phyloP scores from a whole-genome alignment of 108 stramenopile species.

The Cyclostephanos tholiformis region DNA sequence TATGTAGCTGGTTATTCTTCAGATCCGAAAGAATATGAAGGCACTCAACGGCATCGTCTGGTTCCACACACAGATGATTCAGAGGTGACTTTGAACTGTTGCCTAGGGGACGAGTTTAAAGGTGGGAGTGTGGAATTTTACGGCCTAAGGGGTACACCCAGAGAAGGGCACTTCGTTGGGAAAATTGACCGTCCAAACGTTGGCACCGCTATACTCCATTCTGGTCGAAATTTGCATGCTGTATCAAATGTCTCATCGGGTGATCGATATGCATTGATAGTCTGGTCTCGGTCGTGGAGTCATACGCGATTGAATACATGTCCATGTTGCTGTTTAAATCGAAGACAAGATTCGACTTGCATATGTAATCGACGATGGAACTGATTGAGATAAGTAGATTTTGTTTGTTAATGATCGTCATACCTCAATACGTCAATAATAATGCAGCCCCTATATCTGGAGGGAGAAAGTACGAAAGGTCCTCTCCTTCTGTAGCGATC shows the following conservation, averaged over 20 bases:
- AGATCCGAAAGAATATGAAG: constrained; percentile 42
- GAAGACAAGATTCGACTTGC: constrained; percentile 55
- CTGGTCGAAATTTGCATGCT: constrained; percentile 79
- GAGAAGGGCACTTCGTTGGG: constrained; percentile 59
- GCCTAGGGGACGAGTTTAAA: constrained; percentile 70
- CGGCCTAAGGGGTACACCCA: constrained; percentile 66
- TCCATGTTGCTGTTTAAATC: constrained; percentile 83
- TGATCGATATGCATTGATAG: constrained; percentile 75
- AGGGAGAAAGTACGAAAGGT: too few species aligned
- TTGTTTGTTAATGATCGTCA: too few species aligned
- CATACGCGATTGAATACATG: constrained; percentile 52
- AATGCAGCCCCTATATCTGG: too few species aligned
- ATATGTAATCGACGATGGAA: constrained; percentile 69
- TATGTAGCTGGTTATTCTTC: constrained; percentile 78
- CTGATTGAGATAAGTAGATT: constrained; percentile 15
- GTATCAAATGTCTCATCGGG: constrained; percentile 71
- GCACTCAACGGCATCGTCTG: constrained; percentile 64
- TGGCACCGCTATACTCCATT: constrained; percentile 72
- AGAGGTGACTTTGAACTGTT: constrained; percentile 82
- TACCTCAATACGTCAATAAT: too few species aligned
- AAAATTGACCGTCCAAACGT: constrained; percentile 50
- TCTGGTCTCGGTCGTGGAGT: constrained; percentile 79
- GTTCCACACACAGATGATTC: constrained; percentile 87
- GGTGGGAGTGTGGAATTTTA: constrained; percentile 74
- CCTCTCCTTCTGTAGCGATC: too few species aligned